phyloP scores from a whole-genome alignment of 768 basidiomycete species.

The Nidula microcarpa region DNA sequence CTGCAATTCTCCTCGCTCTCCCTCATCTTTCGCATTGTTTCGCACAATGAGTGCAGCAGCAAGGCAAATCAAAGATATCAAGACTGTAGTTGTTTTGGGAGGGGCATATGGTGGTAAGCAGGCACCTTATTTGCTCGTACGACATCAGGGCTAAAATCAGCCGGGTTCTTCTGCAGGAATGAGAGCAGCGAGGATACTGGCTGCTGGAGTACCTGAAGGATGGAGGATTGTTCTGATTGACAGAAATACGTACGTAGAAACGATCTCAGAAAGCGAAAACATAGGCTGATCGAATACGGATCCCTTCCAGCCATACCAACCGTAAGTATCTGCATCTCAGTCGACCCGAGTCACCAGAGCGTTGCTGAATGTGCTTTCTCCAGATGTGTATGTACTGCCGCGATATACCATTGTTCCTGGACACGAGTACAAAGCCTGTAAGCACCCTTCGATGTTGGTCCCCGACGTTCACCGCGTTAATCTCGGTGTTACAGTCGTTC shows the following conservation, averaged over 20 bases:
- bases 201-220: slow-evolving; percentile 40
- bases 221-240: slow-evolving; percentile 60
- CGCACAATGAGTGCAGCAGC: too few relatives aligned
- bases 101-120: slow-evolving; percentile 51
- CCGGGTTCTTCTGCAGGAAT: slow-evolving; percentile 29
- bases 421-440: slow-evolving; percentile 66
- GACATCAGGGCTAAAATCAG: slow-evolving; percentile 1
- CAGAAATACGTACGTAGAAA: slow-evolving; percentile 47
- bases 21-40: too few relatives aligned
- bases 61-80: slow-evolving; percentile 6
- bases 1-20: too few relatives aligned
- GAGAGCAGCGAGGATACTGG: slow-evolving; percentile 46
- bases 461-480: not conserved
- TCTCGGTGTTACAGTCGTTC: slow-evolving; percentile 36
- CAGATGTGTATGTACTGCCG: slow-evolving; percentile 57
- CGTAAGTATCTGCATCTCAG: not conserved
- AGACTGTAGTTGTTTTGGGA: slow-evolving; percentile 52
- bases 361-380: not conserved
- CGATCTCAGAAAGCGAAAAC: not conserved
- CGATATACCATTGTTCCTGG: slow-evolving; percentile 56
- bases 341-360: not conserved
- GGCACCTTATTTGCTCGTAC: not conserved
- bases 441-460: slow-evolving; percentile 9
- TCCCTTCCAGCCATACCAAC: not conserved
- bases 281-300: not conserved